phyloP scores from a whole-genome alignment of 2,329 filamentous ascomycete species.

The Myriosclerotinia duriaeana region DNA sequence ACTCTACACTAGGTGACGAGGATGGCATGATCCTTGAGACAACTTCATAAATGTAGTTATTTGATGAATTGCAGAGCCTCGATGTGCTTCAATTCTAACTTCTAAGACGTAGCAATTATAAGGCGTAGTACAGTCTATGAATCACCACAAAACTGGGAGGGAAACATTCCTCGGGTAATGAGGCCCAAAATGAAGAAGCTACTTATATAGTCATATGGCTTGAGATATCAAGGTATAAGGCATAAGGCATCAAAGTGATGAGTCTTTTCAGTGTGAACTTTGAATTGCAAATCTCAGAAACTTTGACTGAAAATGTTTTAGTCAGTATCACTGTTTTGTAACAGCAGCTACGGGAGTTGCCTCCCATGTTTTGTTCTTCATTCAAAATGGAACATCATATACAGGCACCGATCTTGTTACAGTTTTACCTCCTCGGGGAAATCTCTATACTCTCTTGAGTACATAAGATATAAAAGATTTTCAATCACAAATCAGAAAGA shows the following conservation, averaged over 20 bases:
- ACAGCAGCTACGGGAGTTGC: not conserved
- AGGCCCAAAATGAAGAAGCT: not conserved
- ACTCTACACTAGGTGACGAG: not conserved
- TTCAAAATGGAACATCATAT: not conserved
- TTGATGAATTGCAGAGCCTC: not conserved
- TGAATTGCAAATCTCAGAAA: not conserved
- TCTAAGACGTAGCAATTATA: not conserved
- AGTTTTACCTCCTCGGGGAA: not conserved
- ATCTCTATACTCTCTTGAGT: not conserved
- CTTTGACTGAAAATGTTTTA: not conserved
- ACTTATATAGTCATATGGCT: not conserved
- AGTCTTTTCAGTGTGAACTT: too few relatives aligned
- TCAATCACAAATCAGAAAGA: not conserved
- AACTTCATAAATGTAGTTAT: not conserved
- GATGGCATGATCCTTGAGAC: not conserved
- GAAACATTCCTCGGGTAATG: not conserved
- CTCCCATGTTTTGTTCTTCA: not conserved
- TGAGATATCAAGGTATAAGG: not conserved
- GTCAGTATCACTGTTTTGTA: not conserved
- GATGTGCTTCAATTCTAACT: too few relatives aligned
- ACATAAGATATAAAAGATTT: not conserved
- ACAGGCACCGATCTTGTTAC: not conserved
- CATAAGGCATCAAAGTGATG: not conserved
- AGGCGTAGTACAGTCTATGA: not conserved
- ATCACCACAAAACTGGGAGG: not conserved